phyloP scores from a whole-genome alignment of 2,329 filamentous ascomycete species.

The Calonectria pseudoturangicola region DNA sequence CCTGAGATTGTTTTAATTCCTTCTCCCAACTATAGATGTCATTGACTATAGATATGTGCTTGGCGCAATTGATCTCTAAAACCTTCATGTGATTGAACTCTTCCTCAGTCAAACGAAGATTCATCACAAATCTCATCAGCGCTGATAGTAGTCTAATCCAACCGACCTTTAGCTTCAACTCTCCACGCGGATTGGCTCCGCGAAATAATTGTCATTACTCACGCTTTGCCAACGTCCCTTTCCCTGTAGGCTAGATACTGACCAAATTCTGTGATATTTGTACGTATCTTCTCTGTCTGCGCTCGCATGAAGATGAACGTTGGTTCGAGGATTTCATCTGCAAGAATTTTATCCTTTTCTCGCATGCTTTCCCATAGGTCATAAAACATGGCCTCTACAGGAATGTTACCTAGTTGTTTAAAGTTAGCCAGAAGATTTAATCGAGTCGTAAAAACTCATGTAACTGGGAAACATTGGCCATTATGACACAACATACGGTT shows the following conservation, averaged over 20 bases:
- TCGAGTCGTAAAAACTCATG: background rate
- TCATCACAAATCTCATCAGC: background rate
- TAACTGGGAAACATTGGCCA: background rate
- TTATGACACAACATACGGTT: background rate
- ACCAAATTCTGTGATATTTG: slow-evolving; percentile 7
- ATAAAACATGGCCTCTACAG: slow-evolving; percentile 8
- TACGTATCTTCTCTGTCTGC: background rate
- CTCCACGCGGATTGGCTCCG: background rate
- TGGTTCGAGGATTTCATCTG: slow-evolving; percentile 3
- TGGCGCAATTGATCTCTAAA: background rate
- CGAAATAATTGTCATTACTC: background rate
- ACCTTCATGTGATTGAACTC: background rate
- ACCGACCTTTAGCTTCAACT: background rate
- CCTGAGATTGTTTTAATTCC: background rate
- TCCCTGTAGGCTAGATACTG: background rate
- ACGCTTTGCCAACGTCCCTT: slow-evolving; percentile 2
- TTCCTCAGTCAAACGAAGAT: background rate
- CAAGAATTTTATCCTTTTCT: background rate
- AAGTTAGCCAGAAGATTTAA: background rate
- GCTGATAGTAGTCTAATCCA: background rate
- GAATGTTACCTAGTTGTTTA: background rate
- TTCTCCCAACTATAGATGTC: slow-evolving; percentile 3
- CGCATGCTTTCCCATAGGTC: slow-evolving; percentile 1
- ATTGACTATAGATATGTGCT: background rate
- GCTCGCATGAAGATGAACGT: background rate